These are phyloP conservation scores for Crataegus laevigata DNA, from an alignment of 306 rosid species.

Conservation along the genomic window DNA sequence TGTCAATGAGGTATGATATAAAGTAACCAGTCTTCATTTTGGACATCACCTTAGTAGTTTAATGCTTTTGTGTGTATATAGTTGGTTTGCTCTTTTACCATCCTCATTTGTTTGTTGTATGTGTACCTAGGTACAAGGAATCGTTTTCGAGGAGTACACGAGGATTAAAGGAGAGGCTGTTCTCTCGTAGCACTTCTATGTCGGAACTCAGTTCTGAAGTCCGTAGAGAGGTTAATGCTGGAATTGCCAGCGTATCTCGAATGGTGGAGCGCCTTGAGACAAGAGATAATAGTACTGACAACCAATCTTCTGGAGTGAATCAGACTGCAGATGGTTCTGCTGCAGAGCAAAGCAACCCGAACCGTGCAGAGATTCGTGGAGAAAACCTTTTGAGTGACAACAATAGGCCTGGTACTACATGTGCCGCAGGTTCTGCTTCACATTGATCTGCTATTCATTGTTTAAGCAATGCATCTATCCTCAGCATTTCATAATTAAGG, in stretches of 20 bases:
- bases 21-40: background rate
- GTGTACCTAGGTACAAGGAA: slow-evolving; percentile 60
- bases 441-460: slow-evolving; percentile 21
- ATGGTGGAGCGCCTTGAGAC: slow-evolving; percentile 53
- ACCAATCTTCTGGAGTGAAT: slow-evolving; percentile 28
- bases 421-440: slow-evolving; percentile 44
- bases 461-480: slow-evolving; percentile 45
- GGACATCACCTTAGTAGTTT: background rate
- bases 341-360: slow-evolving; percentile 30
- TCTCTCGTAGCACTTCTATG: slow-evolving; percentile 59
- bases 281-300: slow-evolving; percentile 28
- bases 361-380: slow-evolving; percentile 27
- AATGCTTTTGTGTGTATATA: background rate
- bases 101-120: slow-evolving; percentile 13
- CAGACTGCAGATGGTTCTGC: slow-evolving; percentile 21
- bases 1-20: slow-evolving; percentile 56
- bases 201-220: slow-evolving; percentile 49
- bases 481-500: slow-evolving; percentile 69
- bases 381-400: slow-evolving; percentile 25
- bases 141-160: slow-evolving; percentile 71
- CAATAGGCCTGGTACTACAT: slow-evolving; percentile 29
- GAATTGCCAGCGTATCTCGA: slow-evolving; percentile 54
- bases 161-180: slow-evolving; percentile 83
- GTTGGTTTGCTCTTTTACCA: slow-evolving; percentile 2
- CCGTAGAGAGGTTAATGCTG: slow-evolving; percentile 51